Base-by-base conservation (phyloP, 441 rosid species). In the Populus tomentosa region DNA sequence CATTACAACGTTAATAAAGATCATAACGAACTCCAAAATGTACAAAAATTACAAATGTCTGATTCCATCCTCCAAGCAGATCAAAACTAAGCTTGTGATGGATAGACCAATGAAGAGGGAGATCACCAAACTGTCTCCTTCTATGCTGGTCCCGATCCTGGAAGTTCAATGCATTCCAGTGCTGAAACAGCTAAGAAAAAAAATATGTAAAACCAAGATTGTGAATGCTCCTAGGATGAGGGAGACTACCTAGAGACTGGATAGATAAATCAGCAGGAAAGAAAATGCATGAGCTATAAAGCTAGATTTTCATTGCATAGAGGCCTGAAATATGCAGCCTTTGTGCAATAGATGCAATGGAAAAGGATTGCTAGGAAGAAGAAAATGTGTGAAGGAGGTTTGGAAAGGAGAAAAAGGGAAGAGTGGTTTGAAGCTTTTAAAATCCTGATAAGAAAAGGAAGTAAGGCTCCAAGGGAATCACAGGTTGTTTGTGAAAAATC, bases 101-200 rank as follows among this genome's bases (percentile, higher is more conserved):
- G 83, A 75, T 53, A 59, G 86, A 72, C 85, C 83, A 56, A 72
- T 61, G 61, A 78, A 82, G 84, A 77, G 80, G 89, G 88, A 85
- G 92, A 91, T 89, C 92, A 87, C 89, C 74, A 88, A 91, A 91
- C 91, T 75, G 96, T 86, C 92, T 86, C 90, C 84, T 61, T 73
- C 87, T 18, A 7, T 62, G 70, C 70, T 74, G 88, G 82, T 81
- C 82, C 82, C 68, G 65, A 14, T 61, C 70, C 67, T 67, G 23
- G 65, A 65, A 75, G 21, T 63, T 70, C 74, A 21, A 59, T 40
- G 46, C 46, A 40, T 40, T 77, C 70, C 56, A 70, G 50, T 32
- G 56, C 78, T 77, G 32, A 66, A 82, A 75, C 75, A 72, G 11
- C 62, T 32, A 75, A 62, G 73, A 28, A 67, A 61, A 75, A 28